phyloP scores from a whole-genome alignment of 257 asterid species.

The Paraleonurus japonicus region DNA sequence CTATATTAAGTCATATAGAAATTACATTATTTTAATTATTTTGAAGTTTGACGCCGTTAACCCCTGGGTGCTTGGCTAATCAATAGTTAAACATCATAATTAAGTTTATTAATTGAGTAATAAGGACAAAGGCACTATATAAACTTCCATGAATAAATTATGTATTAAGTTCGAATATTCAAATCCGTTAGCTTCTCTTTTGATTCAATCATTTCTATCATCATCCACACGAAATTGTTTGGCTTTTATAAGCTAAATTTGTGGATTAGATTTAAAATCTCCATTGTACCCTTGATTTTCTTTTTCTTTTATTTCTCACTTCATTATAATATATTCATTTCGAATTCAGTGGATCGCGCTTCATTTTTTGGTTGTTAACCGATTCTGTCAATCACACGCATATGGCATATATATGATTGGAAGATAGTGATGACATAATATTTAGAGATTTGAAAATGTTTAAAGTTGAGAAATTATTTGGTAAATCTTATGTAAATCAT shows the following conservation, averaged over 20 bases:
- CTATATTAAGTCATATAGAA: too few relatives aligned
- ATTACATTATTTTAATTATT: too few relatives aligned
- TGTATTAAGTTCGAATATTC: background rate
- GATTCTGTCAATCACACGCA: too few relatives aligned
- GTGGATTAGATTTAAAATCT: background rate
- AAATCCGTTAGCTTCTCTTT: background rate
- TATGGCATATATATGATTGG: too few relatives aligned
- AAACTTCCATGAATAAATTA: background rate
- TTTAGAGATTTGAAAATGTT: too few relatives aligned
- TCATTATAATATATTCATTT: background rate
- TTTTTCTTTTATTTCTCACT: background rate
- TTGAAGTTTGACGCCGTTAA: background rate
- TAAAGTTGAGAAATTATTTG: too few relatives aligned
- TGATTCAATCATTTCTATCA: background rate
- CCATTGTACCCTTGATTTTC: background rate
- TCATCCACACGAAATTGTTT: background rate
- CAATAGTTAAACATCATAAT: background rate
- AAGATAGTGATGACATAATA: too few relatives aligned
- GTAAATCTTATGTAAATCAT: too few relatives aligned
- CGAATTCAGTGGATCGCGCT: background rate
- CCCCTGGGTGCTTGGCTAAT: background rate
- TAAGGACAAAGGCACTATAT: background rate
- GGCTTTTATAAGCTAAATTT: background rate
- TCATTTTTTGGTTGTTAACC: background rate
- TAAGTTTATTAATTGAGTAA: background rate